Evolutionary conservation across 306 rosid genomes (phyloP), one percentile per base, ranked within the genome.

Genomic region (Carpinus fangiana): DNA sequence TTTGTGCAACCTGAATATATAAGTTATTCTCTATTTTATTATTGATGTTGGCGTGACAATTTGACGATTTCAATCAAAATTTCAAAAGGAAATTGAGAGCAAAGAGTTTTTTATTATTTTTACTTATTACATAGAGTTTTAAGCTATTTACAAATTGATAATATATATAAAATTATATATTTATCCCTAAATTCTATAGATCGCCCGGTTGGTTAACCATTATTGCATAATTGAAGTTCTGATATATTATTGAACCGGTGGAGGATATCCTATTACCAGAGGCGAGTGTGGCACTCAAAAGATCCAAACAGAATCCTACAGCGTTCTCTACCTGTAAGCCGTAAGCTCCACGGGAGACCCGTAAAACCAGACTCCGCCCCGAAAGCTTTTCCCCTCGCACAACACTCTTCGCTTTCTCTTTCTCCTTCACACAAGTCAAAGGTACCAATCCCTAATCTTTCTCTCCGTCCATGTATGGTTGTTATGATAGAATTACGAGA

Each of bases 361-460:
- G 77, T 38, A 73, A 73, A 64, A 38, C 74, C 64, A 36, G 51
- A n/a, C 54, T 65, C 70, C 70, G 48, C 53, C 16, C 41, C 45
- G 4, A n/a, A 52, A 64, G 55, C 43, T 18, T 18, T n/a, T 61
- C 9, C 14, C 66, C 34, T 12, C 4, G 12, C 43, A 21, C 55
- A 17, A 6, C 46, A 57, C 62, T 50, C 48, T 36, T 65, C 23
- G 45, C 21, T 38, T 38, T 31, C 34, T 31, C 10, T 38, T 4
- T 48, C 21, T 52, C 34, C 41, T 18, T 12, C 43, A 7, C 4
- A 52, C 68, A 13, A 73, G 64, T 72, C 31, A 7, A 75, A 83
- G 86, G 86, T 75, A 47, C 61, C 45, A 18, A 72, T 26, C 54
- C 54, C 79, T 14, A 76, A n/a, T 79, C 71, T 54, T 41, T 78